These are phyloP conservation scores for Kernera saxatilis DNA, from an alignment of 345 rosid species.

Conservation along the genomic window DNA sequence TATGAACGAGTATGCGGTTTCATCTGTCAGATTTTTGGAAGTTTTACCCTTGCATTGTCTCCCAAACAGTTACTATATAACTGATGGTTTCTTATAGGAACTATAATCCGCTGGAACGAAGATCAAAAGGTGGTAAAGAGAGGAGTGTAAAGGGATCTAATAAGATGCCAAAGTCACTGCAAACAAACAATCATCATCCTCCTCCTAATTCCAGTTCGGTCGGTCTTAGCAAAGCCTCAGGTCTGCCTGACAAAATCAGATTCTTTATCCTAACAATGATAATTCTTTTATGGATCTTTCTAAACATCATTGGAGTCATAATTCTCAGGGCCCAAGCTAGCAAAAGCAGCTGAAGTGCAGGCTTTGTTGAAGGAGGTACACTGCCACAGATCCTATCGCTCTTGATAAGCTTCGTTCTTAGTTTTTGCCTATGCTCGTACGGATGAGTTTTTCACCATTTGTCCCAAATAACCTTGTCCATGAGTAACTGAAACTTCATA, in stretches of 20 bases:
- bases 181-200: constrained; percentile 48
- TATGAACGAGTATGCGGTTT: constrained; percentile 66
- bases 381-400: background rate
- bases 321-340: constrained; percentile 51
- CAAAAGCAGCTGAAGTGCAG: constrained; percentile 44
- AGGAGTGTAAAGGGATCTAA: constrained; percentile 42
- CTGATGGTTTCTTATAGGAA: constrained; percentile 43
- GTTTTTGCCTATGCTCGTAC: background rate
- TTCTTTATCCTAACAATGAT: background rate
- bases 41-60: background rate
- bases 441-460: background rate
- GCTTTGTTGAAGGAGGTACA: constrained; percentile 76
- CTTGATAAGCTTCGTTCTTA: background rate
- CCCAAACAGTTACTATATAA: background rate
- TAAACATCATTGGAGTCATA: constrained; percentile 1
- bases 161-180: constrained; percentile 72
- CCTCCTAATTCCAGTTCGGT: constrained; percentile 15
- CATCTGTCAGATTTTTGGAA: background rate
- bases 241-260: background rate
- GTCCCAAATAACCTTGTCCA: background rate
- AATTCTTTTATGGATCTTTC: background rate
- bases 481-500: background rate
- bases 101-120: constrained; percentile 83
- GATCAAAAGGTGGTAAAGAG: constrained; percentile 67
- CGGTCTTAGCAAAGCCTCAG: constrained; percentile 19